phyloP scores from a whole-genome alignment of 176 grass and related monocot genomes.

The Echinochloa phyllopogon region DNA sequence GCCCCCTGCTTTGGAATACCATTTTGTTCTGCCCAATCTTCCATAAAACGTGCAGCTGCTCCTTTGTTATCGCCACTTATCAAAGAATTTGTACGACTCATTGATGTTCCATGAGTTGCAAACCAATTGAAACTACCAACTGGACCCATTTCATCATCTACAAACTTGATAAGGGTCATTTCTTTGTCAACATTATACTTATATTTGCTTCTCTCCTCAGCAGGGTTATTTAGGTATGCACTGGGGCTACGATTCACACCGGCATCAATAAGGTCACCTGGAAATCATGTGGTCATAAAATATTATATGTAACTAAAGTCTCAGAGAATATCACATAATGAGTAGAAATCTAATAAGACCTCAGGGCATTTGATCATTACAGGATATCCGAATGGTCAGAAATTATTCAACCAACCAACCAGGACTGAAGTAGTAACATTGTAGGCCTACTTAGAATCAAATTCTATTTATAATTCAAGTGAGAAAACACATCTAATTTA shows the following conservation, averaged over 20 bases:
- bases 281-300: constrained; percentile 45
- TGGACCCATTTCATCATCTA: constrained; percentile 74
- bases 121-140: constrained; percentile 98
- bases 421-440: constrained; percentile 12
- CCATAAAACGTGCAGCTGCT: constrained; percentile 95
- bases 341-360: constrained; percentile 24
- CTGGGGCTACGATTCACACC: constrained; percentile 94
- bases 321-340: not conserved
- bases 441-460: constrained; percentile 31
- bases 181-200: constrained; percentile 82
- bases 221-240: constrained; percentile 90
- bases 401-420: not conserved
- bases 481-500: constrained; percentile 11
- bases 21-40: constrained; percentile 84
- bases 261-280: constrained; percentile 85
- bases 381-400: constrained; percentile 16
- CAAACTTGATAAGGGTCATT: constrained; percentile 96
- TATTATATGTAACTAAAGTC: constrained; percentile 20
- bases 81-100: constrained; percentile 93
- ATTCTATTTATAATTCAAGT: not conserved
- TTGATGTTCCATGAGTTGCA: constrained; percentile 96
- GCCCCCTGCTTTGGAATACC: constrained; percentile 53
- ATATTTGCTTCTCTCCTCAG: constrained; percentile 72
- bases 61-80: constrained; percentile 99
- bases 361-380: not conserved